These are phyloP conservation scores for Neocallimastix lanati DNA, from an alignment of 192 early-diverging fungal genomes.

Conservation along the genomic window DNA sequence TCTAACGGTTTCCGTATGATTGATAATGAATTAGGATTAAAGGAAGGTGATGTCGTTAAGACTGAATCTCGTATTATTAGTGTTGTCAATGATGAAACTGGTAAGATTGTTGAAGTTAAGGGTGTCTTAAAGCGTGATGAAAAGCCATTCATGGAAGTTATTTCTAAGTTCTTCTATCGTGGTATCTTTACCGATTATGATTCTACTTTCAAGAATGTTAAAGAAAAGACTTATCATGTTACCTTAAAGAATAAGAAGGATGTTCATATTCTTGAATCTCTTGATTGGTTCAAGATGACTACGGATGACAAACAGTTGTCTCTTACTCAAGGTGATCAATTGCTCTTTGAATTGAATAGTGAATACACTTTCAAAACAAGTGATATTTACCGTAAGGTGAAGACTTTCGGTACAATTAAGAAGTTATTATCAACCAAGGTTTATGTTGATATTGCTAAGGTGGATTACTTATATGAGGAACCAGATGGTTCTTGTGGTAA, in stretches of 20 bases:
- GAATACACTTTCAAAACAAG: conserved; percentile 36
- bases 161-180: conserved; percentile 80
- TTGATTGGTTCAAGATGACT: conserved; percentile 74
- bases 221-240: conserved; percentile 63
- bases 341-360: conserved; percentile 65
- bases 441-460: conserved; percentile 61
- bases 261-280: conserved; percentile 72
- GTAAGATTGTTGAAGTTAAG: conserved; percentile 82
- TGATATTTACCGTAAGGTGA: conserved; percentile 45
- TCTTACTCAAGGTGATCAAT: conserved; percentile 30
- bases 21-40: conserved; percentile 47
- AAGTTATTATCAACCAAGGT: conserved; percentile 67
- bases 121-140: conserved; percentile 30
- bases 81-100: conserved; percentile 71
- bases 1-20: conserved; percentile 83
- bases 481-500: conserved; percentile 54
- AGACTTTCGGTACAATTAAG: conserved; percentile 52
- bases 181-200: conserved; percentile 74
- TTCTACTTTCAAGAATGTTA: conserved; percentile 66
- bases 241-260: conserved; percentile 57
- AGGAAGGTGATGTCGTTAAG: conserved; percentile 64
- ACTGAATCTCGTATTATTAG: conserved; percentile 69
- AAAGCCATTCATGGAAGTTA: conserved; percentile 65
- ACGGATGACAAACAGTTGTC: conserved; percentile 26
- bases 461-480: conserved; percentile 43